phyloP scores from a whole-genome alignment of 257 asterid species.

The Gentiana macrophylla region DNA sequence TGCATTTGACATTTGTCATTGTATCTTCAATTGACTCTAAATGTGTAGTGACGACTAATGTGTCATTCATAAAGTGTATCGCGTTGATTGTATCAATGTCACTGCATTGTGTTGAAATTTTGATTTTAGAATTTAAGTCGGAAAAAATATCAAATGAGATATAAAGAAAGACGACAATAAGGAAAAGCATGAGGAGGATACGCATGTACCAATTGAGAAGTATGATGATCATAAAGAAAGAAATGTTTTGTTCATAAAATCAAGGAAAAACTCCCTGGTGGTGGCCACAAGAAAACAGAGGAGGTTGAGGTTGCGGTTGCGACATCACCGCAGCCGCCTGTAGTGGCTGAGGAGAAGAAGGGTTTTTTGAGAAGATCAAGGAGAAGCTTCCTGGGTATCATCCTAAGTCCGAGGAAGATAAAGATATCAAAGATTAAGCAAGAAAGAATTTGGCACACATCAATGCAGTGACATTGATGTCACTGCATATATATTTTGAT shows the following conservation, averaged over 20 bases:
- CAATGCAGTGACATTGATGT: too few species aligned
- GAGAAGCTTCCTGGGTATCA: constrained; percentile 87
- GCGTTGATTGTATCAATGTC: too few species aligned
- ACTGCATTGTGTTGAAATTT: too few species aligned
- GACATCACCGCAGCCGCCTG: constrained; percentile 14
- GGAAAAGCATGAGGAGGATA: constrained; percentile 31
- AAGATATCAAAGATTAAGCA: constrained; percentile 31
- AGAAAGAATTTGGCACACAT: background rate
- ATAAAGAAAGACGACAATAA: constrained; percentile 16
- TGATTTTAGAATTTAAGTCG: too few species aligned
- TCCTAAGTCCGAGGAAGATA: constrained; percentile 54
- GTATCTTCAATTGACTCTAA: too few species aligned
- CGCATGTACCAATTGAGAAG: constrained; percentile 18
- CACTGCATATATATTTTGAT: too few species aligned
- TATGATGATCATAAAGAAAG: constrained; percentile 30
- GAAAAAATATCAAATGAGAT: too few species aligned
- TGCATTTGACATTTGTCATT: too few species aligned
- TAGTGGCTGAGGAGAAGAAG: constrained; percentile 41
- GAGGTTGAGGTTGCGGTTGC: constrained; percentile 17
- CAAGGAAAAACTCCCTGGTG: constrained; percentile 68
- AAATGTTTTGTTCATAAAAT: constrained; percentile 68
- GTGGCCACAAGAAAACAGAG: constrained; percentile 40
- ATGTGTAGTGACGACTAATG: too few species aligned
- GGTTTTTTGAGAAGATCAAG: constrained; percentile 82
- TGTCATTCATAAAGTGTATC: too few species aligned